Percentiles rank a stretch among this genome's conserved stretches.
Conservation (phyloP, 2,329 filamentous ascomycete species). For the Claviceps monticola region DNA sequence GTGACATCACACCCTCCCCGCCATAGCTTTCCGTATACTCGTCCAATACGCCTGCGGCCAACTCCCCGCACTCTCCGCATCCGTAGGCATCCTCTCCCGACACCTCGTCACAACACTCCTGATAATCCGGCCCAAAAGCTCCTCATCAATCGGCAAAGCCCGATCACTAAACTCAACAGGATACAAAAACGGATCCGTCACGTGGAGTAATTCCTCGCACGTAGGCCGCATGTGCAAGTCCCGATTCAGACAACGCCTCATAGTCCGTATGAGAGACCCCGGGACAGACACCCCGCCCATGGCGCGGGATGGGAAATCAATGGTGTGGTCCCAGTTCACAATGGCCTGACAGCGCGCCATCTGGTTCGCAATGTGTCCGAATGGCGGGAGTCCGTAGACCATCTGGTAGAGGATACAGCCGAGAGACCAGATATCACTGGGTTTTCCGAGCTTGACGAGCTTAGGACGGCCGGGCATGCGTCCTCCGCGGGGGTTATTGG, state of each 20-base stretch:
- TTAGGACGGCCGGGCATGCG: constrained; percentile 39
- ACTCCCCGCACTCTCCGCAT: constrained; percentile 37
- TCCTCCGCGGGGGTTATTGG: constrained; percentile 48
- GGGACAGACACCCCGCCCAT: constrained; percentile 52
- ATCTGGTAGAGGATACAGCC: constrained; percentile 97
- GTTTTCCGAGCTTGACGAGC: constrained; percentile 90
- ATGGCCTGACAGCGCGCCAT: constrained; percentile 80
- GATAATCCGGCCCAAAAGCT: constrained; percentile 46
- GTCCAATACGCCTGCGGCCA: constrained; percentile 51
- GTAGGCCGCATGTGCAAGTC: constrained; percentile 50
- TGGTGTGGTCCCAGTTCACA: constrained; percentile 60
- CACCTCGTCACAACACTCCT: constrained; percentile 48
- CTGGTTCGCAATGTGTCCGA: constrained; percentile 79
- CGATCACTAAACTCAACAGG: constrained; percentile 42
- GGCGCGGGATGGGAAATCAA: constrained; percentile 58
- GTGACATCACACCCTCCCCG: constrained; percentile 14
- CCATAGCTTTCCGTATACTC: constrained; percentile 39
- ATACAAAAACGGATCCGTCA: constrained; percentile 49
- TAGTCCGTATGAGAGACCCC: constrained; percentile 42
- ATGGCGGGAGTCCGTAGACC: constrained; percentile 93
- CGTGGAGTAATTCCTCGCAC: constrained; percentile 45
- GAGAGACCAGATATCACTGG: constrained; percentile 89
- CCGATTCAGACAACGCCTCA: constrained; percentile 48
- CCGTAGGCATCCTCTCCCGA: constrained; percentile 42
- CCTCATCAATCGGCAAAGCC: constrained; percentile 46